A percentile compares a stretch with the other conserved stretches of the same genome.
These are phyloP conservation scores for Erodium maritimum DNA, from an alignment of 345 rosid species.

Conservation along the genomic window DNA sequence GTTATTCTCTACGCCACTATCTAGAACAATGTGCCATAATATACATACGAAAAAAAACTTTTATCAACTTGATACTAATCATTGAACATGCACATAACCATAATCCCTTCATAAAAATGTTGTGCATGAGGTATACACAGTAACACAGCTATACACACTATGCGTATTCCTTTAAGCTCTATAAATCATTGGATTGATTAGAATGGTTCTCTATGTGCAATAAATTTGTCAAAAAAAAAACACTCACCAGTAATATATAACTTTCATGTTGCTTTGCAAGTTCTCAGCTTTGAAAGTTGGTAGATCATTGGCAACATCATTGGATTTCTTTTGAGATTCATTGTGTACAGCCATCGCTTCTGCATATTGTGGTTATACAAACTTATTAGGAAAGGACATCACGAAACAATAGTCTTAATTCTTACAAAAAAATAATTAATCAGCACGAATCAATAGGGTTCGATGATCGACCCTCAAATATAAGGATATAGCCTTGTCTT, in stretches of 20 bases:
- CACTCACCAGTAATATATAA: constrained; percentile 75
- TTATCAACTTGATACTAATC: not conserved
- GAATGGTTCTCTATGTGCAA: not conserved
- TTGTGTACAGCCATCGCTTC: constrained; percentile 39
- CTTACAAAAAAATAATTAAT: too few relatives aligned
- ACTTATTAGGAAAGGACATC: not conserved
- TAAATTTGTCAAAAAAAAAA: constrained; percentile 13
- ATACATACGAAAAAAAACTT: not conserved
- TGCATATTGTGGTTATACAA: not conserved
- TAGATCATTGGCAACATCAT: constrained; percentile 39
- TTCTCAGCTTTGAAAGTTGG: constrained; percentile 66
- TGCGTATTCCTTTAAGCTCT: not conserved
- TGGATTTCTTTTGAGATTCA: constrained; percentile 55
- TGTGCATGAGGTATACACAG: not conserved
- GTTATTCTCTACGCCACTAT: not conserved
- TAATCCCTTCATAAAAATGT: not conserved
- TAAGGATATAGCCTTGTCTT: not conserved
- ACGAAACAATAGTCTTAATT: not conserved
- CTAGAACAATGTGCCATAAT: not conserved
- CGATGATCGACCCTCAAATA: too few relatives aligned
- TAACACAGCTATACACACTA: not conserved
- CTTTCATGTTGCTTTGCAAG: constrained; percentile 84
- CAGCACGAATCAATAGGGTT: too few relatives aligned
- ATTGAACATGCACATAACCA: not conserved
- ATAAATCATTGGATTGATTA: not conserved